phyloP scores from a whole-genome alignment of 345 rosid genomes.

The Cardamine resedifolia region DNA sequence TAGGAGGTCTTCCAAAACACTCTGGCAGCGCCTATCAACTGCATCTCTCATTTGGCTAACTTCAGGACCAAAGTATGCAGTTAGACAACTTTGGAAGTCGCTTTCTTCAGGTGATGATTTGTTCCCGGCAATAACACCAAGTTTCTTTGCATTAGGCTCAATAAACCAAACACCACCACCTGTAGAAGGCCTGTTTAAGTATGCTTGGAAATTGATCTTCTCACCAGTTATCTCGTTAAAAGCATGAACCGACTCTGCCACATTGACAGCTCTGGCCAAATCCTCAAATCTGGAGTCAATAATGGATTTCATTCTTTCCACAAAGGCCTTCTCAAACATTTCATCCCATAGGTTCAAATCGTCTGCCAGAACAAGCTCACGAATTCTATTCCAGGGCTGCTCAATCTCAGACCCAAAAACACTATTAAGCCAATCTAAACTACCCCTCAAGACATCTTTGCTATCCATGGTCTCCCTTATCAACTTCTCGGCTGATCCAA shows the following conservation, averaged over 20 bases:
- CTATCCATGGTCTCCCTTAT: constrained; percentile 79
- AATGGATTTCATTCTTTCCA: constrained; percentile 79
- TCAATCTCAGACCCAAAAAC: constrained; percentile 97
- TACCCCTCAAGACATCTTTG: constrained; percentile 82
- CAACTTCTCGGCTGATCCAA: constrained; percentile 75
- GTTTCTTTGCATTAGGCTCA: constrained; percentile 68
- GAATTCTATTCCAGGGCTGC: constrained; percentile 92
- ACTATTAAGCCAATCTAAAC: constrained; percentile 91
- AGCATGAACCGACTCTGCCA: constrained; percentile 51
- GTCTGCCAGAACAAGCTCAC: constrained; percentile 85
- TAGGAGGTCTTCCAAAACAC: constrained; percentile 76
- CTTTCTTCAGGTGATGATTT: constrained; percentile 58
- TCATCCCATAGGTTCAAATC: constrained; percentile 96
- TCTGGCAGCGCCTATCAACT: constrained; percentile 73
- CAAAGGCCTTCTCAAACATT: constrained; percentile 93
- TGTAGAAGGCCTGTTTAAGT: constrained; percentile 76
- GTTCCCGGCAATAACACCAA: constrained; percentile 44
- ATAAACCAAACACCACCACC: constrained; percentile 98
- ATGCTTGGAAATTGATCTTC: constrained; percentile 64
- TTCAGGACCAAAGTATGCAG: constrained; percentile 85
- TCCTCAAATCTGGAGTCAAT: constrained; percentile 65
- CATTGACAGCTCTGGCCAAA: constrained; percentile 54
- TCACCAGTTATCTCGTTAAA: constrained; percentile 52
- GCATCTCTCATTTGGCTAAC: constrained; percentile 85
- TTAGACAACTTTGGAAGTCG: constrained; percentile 74